Conservation (phyloP, 2,329 filamentous ascomycete genomes). For the Drechslera avenae region DNA sequence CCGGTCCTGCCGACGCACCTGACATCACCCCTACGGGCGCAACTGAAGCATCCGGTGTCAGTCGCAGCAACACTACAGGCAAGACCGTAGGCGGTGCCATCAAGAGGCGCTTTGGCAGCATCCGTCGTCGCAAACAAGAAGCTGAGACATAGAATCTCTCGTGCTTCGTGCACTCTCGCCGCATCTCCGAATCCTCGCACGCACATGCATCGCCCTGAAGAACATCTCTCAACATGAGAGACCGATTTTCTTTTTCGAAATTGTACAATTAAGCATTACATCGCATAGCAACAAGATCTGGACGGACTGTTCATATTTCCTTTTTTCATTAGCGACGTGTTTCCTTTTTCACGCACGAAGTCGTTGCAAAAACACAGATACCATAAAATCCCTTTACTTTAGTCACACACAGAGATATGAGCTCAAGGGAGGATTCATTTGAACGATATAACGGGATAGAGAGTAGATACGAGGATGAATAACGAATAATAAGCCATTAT, state of each 20-base stretch:
- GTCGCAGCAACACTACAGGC: conserved; percentile 46
- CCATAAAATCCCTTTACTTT: too few species aligned
- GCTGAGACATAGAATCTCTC: conserved; percentile 26
- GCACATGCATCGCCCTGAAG: not conserved
- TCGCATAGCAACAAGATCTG: not conserved
- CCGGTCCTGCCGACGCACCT: conserved; percentile 41
- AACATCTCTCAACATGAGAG: not conserved
- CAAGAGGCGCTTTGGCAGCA: conserved; percentile 56
- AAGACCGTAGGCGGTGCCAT: conserved; percentile 46
- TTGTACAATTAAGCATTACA: conserved; percentile 5
- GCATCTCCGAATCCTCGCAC: not conserved
- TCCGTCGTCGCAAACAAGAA: conserved; percentile 47
- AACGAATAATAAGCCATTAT: too few species aligned
- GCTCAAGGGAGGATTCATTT: too few species aligned
- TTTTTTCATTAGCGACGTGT: not conserved
- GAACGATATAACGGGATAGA: too few species aligned
- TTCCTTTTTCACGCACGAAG: too few species aligned
- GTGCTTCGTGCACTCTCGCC: conserved; percentile 5
- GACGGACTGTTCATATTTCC: not conserved
- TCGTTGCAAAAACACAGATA: too few species aligned
- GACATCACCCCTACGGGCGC: conserved; percentile 28
- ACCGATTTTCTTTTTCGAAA: not conserved
- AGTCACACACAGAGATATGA: too few species aligned
- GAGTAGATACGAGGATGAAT: too few species aligned
- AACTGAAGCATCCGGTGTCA: conserved; percentile 36